phyloP scores from a whole-genome alignment of 2,329 filamentous ascomycete species.

The Penicillium frequentans region DNA sequence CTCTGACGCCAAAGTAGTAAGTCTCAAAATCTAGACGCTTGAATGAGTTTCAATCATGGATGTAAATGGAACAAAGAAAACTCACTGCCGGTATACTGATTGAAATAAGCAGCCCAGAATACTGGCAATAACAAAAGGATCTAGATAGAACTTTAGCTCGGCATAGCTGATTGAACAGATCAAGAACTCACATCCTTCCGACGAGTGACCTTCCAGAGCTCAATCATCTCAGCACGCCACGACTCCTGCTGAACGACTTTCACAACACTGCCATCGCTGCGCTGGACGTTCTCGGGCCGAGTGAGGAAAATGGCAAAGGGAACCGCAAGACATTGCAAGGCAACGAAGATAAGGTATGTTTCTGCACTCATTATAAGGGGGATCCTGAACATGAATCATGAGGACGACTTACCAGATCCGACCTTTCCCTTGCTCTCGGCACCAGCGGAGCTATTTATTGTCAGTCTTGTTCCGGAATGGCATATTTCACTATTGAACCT shows the following conservation, averaged over 20 bases:
- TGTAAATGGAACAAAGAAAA: background rate
- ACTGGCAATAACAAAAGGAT: slow-evolving; percentile 44
- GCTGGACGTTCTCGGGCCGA: slow-evolving; percentile 44
- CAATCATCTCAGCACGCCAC: slow-evolving; percentile 41
- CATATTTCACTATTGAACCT: slow-evolving; percentile 1
- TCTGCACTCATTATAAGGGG: slow-evolving; percentile 12
- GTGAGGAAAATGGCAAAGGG: slow-evolving; percentile 43
- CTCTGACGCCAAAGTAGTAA: slow-evolving; percentile 50
- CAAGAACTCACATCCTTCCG: slow-evolving; percentile 19
- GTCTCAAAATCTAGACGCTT: slow-evolving; percentile 47
- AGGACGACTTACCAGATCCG: slow-evolving; percentile 18
- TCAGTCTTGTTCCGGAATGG: background rate
- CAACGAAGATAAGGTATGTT: slow-evolving; percentile 47
- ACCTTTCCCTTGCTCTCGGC: slow-evolving; percentile 26
- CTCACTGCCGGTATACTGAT: slow-evolving; percentile 43
- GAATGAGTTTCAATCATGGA: slow-evolving; percentile 1
- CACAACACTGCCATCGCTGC: slow-evolving; percentile 42
- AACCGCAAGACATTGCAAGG: slow-evolving; percentile 37
- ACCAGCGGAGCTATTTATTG: background rate
- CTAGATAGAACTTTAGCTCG: slow-evolving; percentile 23
- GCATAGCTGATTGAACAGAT: background rate
- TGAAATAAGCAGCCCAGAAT: slow-evolving; percentile 49
- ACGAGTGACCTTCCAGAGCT: slow-evolving; percentile 32
- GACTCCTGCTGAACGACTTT: slow-evolving; percentile 38
- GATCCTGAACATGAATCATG: background rate